Evolutionary conservation across 1,284 basidiomycete species (phyloP), one percentile per base, ranked within the genome.

Genomic region (Naganishia sp.): DNA sequence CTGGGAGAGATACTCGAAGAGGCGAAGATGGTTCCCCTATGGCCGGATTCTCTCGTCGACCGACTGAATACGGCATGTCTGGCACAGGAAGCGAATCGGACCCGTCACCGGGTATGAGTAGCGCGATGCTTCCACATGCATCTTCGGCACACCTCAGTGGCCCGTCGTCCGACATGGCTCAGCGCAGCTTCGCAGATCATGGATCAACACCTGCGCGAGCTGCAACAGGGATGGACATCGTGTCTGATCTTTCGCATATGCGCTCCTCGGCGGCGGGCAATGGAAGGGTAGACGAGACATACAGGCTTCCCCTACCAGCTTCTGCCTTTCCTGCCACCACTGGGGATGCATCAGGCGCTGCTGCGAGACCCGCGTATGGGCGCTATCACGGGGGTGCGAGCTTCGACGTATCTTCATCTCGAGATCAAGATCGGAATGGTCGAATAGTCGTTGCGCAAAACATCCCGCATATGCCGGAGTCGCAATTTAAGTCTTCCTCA

Each of bases 161-260:
- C 35, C 7, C 32, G 9, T 28, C 56, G 6, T 18, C 45, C 4
- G 57, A 60, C 28, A 25, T 45, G 21, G 42, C 21, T 10, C 57
- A 50, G 23, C 47, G 58, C 11, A 25, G 41, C 13, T 61, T 51
- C 23, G 25, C n/a, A 21, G 49, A 61, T 39, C 23, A 35, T 15
- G 23, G 47, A 13, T 61, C 58, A 25, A 61, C 58, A n/a, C 58
- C 58, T 21, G 58, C 58, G 18, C 47, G 25, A 42, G 58, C 58
- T 3, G 47, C 39, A 17, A 61, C 58, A 6, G 58, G 58, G n/a
- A 61, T 61, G 58, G 58, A 61, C n/a, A 49, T 61, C 35, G 58
- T 61, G 5, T 61, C 58, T n/a, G 58, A 61, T 15, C 47, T 61
- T 15, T 61, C 58, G 23, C 46, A 28, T 23, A 51, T 61, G 58